These are phyloP conservation scores for Rubus idaeus DNA, from an alignment of 306 rosid genomes.

Conservation along the genomic window DNA sequence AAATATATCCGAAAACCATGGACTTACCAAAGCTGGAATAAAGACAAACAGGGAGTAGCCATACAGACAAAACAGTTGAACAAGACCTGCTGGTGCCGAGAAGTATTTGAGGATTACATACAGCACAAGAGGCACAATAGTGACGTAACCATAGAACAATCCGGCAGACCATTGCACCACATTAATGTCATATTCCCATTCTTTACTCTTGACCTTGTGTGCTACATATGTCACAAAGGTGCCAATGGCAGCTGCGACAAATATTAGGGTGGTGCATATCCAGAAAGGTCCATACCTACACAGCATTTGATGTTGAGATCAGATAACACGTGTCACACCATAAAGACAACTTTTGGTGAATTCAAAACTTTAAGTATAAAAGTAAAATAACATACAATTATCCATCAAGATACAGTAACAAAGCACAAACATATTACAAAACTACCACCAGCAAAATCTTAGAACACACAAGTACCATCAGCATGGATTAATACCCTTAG, in stretches of 20 bases:
- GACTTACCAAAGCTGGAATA: conserved; percentile 89
- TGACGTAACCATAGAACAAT: conserved; percentile 90
- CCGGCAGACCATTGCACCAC: conserved; percentile 96
- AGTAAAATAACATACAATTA: background rate
- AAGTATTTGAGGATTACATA: conserved; percentile 84
- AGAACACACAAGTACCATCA: background rate
- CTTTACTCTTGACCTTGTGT: conserved; percentile 71
- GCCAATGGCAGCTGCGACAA: conserved; percentile 93
- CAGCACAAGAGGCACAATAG: conserved; percentile 69
- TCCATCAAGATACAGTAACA: background rate
- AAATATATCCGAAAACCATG: conserved; percentile 19
- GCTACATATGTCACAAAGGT: conserved; percentile 89
- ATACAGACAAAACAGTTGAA: conserved; percentile 86
- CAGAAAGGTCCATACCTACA: conserved; percentile 97
- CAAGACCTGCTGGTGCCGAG: conserved; percentile 90
- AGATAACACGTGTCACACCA: background rate
- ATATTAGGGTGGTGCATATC: conserved; percentile 94
- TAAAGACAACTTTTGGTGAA: background rate
- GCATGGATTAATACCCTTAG: background rate
- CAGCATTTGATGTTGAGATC: conserved; percentile 28
- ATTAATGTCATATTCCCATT: conserved; percentile 92
- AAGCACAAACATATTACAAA: background rate
- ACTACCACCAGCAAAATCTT: background rate
- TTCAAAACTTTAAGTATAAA: background rate
- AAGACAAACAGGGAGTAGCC: conserved; percentile 91